Percentiles rank a stretch among this genome's conserved stretches.
Conservation (phyloP, 441 rosid species). For the Heliophila coronopifolia region DNA sequence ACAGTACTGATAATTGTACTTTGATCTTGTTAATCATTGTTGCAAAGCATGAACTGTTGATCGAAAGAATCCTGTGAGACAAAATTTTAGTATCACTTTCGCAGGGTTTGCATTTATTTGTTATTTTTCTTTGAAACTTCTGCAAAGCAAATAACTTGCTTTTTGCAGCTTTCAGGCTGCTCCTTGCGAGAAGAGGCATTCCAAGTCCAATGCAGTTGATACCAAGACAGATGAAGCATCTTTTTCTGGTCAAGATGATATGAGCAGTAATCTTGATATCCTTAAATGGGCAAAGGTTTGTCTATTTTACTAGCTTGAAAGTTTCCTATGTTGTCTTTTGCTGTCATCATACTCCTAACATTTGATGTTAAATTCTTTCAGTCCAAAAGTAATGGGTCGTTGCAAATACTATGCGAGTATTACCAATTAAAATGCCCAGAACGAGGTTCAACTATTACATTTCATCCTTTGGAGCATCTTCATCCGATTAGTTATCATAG, state of each 20-base stretch:
- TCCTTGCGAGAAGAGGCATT: slow-evolving; percentile 63
- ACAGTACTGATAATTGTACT: background rate
- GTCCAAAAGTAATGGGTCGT: slow-evolving; percentile 72
- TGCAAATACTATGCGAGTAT: slow-evolving; percentile 79
- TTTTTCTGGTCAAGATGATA: slow-evolving; percentile 78
- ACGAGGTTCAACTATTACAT: slow-evolving; percentile 65
- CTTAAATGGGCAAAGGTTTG: slow-evolving; percentile 95
- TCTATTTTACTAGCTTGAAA: slow-evolving; percentile 3
- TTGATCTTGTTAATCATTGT: background rate
- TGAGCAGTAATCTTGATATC: slow-evolving; percentile 53
- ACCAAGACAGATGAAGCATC: slow-evolving; percentile 82
- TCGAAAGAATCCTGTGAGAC: background rate
- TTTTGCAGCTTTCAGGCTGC: slow-evolving; percentile 67
- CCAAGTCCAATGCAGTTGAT: slow-evolving; percentile 60
- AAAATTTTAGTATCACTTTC: background rate
- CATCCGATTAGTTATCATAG: slow-evolving; percentile 75
- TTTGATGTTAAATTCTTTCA: slow-evolving; percentile 30
- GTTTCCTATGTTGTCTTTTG: background rate
- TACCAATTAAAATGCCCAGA: slow-evolving; percentile 53
- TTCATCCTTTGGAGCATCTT: slow-evolving; percentile 92
- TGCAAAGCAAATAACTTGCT: slow-evolving; percentile 20
- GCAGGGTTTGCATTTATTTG: background rate
- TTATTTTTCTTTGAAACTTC: background rate
- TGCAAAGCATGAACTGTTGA: background rate
- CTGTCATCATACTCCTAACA: background rate